Evolutionary conservation across 257 asterid genomes (phyloP).

Genomic region (Solanum microdontum): DNA sequence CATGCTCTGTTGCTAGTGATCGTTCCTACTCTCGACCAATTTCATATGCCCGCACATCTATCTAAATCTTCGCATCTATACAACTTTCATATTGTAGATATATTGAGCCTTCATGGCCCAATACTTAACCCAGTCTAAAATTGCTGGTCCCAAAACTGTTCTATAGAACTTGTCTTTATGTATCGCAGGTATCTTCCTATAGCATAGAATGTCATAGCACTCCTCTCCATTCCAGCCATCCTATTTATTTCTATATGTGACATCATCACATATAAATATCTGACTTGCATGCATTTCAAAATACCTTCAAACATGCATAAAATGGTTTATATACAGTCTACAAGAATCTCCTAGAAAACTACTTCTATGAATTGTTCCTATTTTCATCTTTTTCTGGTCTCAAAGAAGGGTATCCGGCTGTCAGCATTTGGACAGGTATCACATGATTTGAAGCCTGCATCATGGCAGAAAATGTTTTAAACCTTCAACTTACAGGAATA

Average conservation of each 20-base stretch:
- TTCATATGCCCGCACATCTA: background rate
- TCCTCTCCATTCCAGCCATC: background rate
- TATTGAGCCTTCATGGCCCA: background rate
- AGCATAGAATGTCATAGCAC: background rate
- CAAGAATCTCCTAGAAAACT: background rate
- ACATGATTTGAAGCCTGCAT: background rate
- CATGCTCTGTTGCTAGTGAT: background rate
- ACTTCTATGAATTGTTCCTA: background rate
- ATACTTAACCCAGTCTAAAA: background rate
- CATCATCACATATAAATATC: background rate
- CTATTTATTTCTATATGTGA: background rate
- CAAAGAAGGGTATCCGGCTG: background rate
- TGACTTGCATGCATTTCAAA: background rate
- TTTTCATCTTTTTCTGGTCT: background rate
- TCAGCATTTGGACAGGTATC: background rate
- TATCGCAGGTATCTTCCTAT: background rate
- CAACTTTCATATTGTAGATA: background rate
- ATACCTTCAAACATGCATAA: background rate
- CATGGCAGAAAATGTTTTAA: background rate
- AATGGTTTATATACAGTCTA: background rate
- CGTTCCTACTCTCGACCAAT: background rate
- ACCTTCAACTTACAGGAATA: constrained; percentile 57
- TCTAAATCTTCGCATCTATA: background rate
- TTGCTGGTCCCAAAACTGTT: background rate
- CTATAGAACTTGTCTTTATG: background rate